Conservation (phyloP, 257 asterid genomes). For the Catharanthus roseus region DNA sequence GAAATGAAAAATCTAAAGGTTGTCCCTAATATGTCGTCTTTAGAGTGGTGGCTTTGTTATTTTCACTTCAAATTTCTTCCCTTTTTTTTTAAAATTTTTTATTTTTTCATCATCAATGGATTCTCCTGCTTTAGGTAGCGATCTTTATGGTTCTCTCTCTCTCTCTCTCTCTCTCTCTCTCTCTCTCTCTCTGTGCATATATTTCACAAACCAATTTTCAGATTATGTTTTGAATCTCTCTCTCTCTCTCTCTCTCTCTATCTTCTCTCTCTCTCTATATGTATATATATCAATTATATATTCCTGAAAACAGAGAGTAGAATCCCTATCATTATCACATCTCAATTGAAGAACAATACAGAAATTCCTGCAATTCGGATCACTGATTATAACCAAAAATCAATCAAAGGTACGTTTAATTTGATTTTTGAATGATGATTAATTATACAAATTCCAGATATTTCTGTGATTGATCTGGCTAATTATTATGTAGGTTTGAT, state of each 20-base stretch:
- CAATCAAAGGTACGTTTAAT: background rate
- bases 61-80: background rate
- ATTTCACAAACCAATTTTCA: background rate
- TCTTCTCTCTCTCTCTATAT: too few relatives aligned
- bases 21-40: too few relatives aligned
- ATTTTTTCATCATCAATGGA: background rate
- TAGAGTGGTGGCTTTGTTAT: background rate
- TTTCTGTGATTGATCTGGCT: too few relatives aligned
- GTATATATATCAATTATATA: too few relatives aligned
- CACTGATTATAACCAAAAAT: background rate
- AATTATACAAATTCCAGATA: background rate
- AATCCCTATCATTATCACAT: background rate
- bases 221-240: background rate
- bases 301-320: background rate
- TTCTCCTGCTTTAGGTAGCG: background rate
- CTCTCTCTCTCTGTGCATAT: background rate
- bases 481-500: background rate
- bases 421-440: background rate
- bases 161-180: too few relatives aligned
- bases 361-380: background rate
- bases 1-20: background rate
- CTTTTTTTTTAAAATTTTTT: too few relatives aligned
- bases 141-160: too few relatives aligned
- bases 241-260: too few relatives aligned
- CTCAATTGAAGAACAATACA: background rate